Percentiles rank a stretch among this genome's conserved stretches.
Evolutionary conservation across 2,329 filamentous ascomycete species (phyloP).

Genomic region (Nothomitra cinnamomea): DNA sequence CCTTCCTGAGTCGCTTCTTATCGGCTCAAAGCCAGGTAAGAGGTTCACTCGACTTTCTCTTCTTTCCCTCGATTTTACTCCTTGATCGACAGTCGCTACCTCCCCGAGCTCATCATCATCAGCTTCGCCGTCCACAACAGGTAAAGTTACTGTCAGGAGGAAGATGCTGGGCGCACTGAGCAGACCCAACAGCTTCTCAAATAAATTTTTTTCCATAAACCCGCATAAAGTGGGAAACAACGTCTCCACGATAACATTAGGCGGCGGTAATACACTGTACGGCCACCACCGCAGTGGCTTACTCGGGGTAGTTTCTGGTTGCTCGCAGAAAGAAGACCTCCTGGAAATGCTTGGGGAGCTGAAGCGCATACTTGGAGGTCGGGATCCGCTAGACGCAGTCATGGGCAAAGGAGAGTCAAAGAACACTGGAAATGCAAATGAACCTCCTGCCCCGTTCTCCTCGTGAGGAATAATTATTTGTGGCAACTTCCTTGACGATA

Average conservation of each 20-base stretch:
- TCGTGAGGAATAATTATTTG: background rate
- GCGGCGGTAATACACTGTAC: conserved; percentile 52
- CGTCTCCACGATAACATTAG: conserved; percentile 51
- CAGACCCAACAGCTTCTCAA: conserved; percentile 66
- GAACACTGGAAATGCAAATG: background rate
- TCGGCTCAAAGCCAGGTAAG: background rate
- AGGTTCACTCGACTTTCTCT: background rate
- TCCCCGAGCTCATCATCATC: background rate
- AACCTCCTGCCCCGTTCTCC: background rate
- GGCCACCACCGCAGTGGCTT: conserved; percentile 61
- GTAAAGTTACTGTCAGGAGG: conserved; percentile 73
- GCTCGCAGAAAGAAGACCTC: conserved; percentile 29
- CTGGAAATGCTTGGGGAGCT: conserved; percentile 33
- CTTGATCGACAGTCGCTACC: background rate
- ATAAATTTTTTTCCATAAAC: conserved; percentile 69
- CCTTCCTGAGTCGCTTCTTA: background rate
- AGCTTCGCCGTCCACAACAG: conserved; percentile 54
- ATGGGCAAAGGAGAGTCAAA: conserved; percentile 5
- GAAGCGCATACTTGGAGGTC: conserved; percentile 38
- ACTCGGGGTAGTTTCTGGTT: conserved; percentile 24
- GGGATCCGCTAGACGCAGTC: conserved; percentile 18
- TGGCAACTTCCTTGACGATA: background rate
- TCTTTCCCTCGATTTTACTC: background rate
- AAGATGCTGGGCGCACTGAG: conserved; percentile 84
- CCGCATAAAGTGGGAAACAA: conserved; percentile 75